Conservation (phyloP, 2,329 filamentous ascomycete species). For the Kalmusia sp. region DNA sequence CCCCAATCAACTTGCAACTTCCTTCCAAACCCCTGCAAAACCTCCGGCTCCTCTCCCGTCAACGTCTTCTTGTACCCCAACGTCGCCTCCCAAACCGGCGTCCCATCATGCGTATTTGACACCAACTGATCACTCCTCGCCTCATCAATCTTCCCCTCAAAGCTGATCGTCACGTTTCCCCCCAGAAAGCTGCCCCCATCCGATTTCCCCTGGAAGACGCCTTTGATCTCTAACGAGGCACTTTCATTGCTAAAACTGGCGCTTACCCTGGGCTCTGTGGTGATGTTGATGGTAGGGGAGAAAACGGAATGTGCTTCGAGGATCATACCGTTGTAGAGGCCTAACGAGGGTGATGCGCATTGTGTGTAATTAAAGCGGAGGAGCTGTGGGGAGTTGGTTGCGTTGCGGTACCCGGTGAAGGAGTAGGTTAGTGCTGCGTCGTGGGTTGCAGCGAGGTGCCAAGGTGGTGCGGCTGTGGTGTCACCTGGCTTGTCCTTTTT, state of each 20-base stretch:
- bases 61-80: constrained; percentile 6
- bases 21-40: not conserved
- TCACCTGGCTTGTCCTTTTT: not conserved
- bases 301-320: not conserved
- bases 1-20: not conserved
- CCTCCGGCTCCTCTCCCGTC: not conserved
- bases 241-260: constrained; percentile 3
- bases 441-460: constrained; percentile 3
- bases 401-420: constrained; percentile 5
- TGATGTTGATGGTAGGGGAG: not conserved
- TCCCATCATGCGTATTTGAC: constrained; percentile 3
- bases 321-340: constrained; percentile 3
- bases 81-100: constrained; percentile 8
- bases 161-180: constrained; percentile 7
- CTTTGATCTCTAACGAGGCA: constrained; percentile 8
- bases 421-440: constrained; percentile 7
- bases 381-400: not conserved
- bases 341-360: not conserved
- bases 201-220: constrained; percentile 1
- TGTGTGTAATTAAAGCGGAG: constrained; percentile 7
- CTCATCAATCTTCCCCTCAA: constrained; percentile 8
- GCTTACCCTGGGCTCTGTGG: constrained; percentile 1
- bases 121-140: constrained; percentile 1
- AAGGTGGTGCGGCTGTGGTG: not conserved
- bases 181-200: not conserved